Evolutionary conservation across 768 basidiomycete genomes (phyloP).

Genomic region (Tephrocybe rancida): DNA sequence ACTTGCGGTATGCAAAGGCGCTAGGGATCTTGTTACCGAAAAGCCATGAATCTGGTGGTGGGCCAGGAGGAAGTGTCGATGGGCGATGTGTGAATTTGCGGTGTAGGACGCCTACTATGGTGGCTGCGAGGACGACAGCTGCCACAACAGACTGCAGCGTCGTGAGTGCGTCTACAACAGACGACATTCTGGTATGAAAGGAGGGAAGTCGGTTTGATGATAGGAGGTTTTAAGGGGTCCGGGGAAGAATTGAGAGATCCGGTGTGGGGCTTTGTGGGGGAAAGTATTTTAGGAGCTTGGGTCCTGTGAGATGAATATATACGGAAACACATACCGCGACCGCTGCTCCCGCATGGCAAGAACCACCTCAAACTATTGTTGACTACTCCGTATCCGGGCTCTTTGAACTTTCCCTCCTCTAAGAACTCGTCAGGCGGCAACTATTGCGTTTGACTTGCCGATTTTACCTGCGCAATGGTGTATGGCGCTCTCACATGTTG

Average conservation of each 20-base stretch:
- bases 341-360: slow-evolving; percentile 5
- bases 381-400: background rate
- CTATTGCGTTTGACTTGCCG: background rate
- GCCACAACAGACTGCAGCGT: slow-evolving; percentile 30
- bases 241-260: background rate
- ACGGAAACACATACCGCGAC: background rate
- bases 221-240: background rate
- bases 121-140: slow-evolving; percentile 29
- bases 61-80: slow-evolving; percentile 44
- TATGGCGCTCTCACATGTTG: no score
- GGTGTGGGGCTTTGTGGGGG: background rate
- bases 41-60: slow-evolving; percentile 37
- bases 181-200: background rate
- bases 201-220: background rate
- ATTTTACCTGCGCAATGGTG: background rate
- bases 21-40: slow-evolving; percentile 42
- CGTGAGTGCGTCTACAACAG: background rate
- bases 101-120: slow-evolving; percentile 30
- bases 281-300: background rate
- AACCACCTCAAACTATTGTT: background rate
- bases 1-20: slow-evolving; percentile 49
- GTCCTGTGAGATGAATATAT: background rate
- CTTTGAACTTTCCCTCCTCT: background rate
- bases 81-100: slow-evolving; percentile 23
- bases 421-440: background rate